Base-by-base conservation (phyloP, 2,329 filamentous ascomycete genomes). In the Xylariaceae sp. region DNA sequence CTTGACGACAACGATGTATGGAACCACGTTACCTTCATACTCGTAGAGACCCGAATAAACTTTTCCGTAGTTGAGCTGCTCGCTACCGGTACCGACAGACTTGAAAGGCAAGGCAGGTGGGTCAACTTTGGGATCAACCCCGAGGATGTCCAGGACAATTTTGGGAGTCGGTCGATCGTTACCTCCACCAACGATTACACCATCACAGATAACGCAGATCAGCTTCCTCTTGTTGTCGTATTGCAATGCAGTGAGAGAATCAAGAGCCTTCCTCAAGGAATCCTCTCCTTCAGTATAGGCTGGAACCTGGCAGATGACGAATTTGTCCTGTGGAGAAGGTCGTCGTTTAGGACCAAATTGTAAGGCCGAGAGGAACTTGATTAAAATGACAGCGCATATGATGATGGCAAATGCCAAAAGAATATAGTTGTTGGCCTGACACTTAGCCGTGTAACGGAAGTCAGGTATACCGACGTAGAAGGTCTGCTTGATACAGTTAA, bases 191-290 rank as follows among this genome's bases (percentile, higher is more conserved):
- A 97, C 90, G 72, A 98, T 96, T 81, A 97, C 91, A 76, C 95
- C 95, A 68, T 99, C 95, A 70, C 95, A 99, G 65, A 99, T 91
- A 59, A 99, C 91, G 67, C 89, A 95, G 63, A 99, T 93, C 21
- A 99, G 85, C 77, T 99, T 99, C 61, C 95, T 84, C 80, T 99
- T 99, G 77, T 99, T 97, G 76, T 99, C 95, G 67, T 99, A 99
- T 65, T 96, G 89, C 16, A 99, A 82, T 12, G 93, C 91, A 16
- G 95, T 97, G 56, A 98, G 82, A 1, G 95, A 98, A 72, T 99
- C 95, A 2, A 99, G 81, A 50, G 92, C 93, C 71, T 96, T 96
- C 52, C 95, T 84, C 7, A 99, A 79, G 3, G 93, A 93, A 67
- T 99, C 95, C 79, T 99, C 95, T 67, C 92, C 95, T 79, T 99